Evolutionary conservation across 768 basidiomycete genomes (phyloP).

Genomic region (Boletus edulis): DNA sequence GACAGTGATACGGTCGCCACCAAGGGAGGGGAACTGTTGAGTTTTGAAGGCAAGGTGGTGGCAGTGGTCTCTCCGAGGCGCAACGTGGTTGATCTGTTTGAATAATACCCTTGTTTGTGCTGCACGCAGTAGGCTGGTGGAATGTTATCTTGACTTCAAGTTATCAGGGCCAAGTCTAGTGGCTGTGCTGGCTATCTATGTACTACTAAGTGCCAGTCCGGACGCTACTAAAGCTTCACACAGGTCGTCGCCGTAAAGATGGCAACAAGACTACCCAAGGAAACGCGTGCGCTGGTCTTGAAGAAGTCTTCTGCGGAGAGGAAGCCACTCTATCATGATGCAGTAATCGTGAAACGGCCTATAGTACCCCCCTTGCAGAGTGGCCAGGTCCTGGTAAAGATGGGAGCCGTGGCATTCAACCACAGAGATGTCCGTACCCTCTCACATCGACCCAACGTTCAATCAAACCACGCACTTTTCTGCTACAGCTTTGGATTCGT

Average conservation of each 20-base stretch:
- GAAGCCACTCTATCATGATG: conserved; percentile 55
- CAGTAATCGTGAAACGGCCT: conserved; percentile 46
- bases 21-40: conserved; percentile 38
- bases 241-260: background rate
- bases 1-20: conserved; percentile 41
- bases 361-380: conserved; percentile 49
- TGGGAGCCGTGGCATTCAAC: conserved; percentile 73
- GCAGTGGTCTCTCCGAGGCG: conserved; percentile 39
- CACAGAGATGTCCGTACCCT: conserved; percentile 58
- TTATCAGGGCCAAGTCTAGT: too few relatives aligned
- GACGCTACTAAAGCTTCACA: too few relatives aligned
- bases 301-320: conserved; percentile 38
- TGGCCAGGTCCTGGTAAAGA: conserved; percentile 64
- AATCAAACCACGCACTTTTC: background rate
- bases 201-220: too few relatives aligned
- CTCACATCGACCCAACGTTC: background rate
- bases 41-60: conserved; percentile 44
- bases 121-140: too few relatives aligned
- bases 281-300: conserved; percentile 49
- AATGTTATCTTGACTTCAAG: too few relatives aligned
- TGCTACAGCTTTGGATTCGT: conserved; percentile 67
- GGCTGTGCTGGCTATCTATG: too few relatives aligned
- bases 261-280: conserved; percentile 33
- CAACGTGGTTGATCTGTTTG: conserved; percentile 37
- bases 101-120: background rate